Percentiles rank a stretch among this genome's conserved stretches.
Evolutionary conservation across 2,329 filamentous ascomycete genomes (phyloP).

Genomic region (Davidsoniella eucalypti): DNA sequence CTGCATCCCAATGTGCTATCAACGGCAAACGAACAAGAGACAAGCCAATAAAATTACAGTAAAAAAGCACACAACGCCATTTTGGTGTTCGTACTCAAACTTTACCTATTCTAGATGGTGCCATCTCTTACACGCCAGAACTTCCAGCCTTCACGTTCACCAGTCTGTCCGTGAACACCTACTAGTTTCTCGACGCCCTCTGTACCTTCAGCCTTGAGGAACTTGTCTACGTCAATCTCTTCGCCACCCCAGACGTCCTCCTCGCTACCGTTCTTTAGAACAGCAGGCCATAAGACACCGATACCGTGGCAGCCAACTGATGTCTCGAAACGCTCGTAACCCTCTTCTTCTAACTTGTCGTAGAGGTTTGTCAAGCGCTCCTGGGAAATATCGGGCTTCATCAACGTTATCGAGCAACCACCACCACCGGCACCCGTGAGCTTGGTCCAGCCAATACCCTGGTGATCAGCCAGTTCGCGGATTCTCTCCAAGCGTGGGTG

Average conservation of each 20-base stretch:
- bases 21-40: constrained; percentile 2
- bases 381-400: constrained; percentile 47
- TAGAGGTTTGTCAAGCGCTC: constrained; percentile 48
- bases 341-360: constrained; percentile 46
- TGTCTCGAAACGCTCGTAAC: constrained; percentile 73
- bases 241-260: constrained; percentile 67
- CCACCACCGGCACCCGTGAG: constrained; percentile 90
- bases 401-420: constrained; percentile 82
- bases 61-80: background rate
- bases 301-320: constrained; percentile 88
- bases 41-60: background rate
- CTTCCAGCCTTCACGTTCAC: constrained; percentile 67
- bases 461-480: constrained; percentile 75
- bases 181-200: constrained; percentile 79
- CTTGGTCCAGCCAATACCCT: constrained; percentile 91
- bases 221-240: constrained; percentile 75
- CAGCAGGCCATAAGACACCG: constrained; percentile 83
- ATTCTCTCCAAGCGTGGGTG: constrained; percentile 87
- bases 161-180: constrained; percentile 53
- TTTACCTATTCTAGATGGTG: constrained; percentile 4
- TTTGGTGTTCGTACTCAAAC: background rate
- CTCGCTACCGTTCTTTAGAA: constrained; percentile 69
- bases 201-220: constrained; percentile 68
- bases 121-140: constrained; percentile 51
- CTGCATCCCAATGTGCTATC: background rate